Percentiles rank a stretch among this genome's conserved stretches.
These are phyloP conservation scores for Tuber magnatum DNA, from an alignment of 495 filamentous ascomycete genomes.

Conservation along the genomic window DNA sequence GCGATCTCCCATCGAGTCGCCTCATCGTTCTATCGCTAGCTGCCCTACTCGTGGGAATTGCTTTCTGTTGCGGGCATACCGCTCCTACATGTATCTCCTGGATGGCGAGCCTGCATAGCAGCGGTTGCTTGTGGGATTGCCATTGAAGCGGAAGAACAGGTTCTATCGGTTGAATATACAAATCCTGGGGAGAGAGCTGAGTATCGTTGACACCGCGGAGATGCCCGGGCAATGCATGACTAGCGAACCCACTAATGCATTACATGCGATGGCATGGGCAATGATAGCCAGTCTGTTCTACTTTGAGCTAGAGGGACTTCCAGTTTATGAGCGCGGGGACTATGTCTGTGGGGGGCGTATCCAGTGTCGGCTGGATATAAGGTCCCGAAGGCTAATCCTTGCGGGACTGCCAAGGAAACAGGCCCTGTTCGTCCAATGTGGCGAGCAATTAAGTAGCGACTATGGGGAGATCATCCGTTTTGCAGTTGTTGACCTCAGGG, in stretches of 20 bases:
- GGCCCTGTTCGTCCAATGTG: not conserved
- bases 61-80: constrained; percentile 13
- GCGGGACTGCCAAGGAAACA: not conserved
- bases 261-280: not conserved
- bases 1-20: not conserved
- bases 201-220: not conserved
- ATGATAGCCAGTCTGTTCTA: constrained; percentile 11
- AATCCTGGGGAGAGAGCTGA: not conserved
- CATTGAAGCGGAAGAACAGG: not conserved
- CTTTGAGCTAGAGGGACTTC: not conserved
- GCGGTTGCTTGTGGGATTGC: not conserved
- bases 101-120: constrained; percentile 14
- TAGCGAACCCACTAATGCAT: not conserved
- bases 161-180: constrained; percentile 7
- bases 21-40: not conserved
- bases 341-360: not conserved
- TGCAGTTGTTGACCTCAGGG: not conserved
- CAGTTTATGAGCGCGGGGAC: not conserved
- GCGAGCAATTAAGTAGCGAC: not conserved
- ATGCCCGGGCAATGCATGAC: not conserved
- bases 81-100: constrained; percentile 11
- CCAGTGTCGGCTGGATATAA: not conserved
- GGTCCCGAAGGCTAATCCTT: not conserved
- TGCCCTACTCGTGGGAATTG: not conserved
- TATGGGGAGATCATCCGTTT: not conserved